Conservation (phyloP, 2,329 filamentous ascomycete species). For the Ramichloridium luteum region DNA sequence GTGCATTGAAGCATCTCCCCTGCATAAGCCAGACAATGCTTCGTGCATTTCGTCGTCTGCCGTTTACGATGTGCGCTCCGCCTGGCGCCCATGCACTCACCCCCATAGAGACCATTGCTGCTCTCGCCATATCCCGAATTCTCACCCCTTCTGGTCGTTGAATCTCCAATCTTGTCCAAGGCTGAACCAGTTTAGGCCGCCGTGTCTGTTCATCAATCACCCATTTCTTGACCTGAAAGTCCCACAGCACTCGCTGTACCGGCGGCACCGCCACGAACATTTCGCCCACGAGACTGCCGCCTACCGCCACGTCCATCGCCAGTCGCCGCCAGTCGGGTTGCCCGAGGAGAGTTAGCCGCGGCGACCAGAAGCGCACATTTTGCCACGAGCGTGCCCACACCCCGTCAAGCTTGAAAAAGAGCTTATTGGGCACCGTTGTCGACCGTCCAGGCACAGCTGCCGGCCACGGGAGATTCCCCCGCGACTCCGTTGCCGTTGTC, state of each 20-base stretch:
- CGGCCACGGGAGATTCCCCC: no score
- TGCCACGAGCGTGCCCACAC: background rate
- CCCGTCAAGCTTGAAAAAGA: background rate
- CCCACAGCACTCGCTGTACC: background rate
- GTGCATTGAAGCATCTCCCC: no score
- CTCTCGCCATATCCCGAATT: background rate
- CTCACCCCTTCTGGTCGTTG: background rate
- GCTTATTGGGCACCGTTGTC: background rate
- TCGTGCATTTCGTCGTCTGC: no score
- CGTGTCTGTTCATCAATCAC: slow-evolving; percentile 1
- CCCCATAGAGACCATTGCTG: background rate
- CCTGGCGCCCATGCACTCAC: no score
- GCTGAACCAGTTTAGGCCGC: background rate
- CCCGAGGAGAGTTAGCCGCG: no score
- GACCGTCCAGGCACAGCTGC: no score
- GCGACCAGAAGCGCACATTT: background rate
- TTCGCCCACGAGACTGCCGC: background rate
- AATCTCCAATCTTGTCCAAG: background rate
- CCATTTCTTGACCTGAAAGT: background rate
- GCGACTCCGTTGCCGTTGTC: no score
- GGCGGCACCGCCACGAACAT: background rate
- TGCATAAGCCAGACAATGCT: no score
- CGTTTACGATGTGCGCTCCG: no score
- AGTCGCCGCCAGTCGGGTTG: background rate
- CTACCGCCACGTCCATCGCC: background rate